Conservation (phyloP, 129 eudicot species). For the Centrapalus pauciflorus region DNA sequence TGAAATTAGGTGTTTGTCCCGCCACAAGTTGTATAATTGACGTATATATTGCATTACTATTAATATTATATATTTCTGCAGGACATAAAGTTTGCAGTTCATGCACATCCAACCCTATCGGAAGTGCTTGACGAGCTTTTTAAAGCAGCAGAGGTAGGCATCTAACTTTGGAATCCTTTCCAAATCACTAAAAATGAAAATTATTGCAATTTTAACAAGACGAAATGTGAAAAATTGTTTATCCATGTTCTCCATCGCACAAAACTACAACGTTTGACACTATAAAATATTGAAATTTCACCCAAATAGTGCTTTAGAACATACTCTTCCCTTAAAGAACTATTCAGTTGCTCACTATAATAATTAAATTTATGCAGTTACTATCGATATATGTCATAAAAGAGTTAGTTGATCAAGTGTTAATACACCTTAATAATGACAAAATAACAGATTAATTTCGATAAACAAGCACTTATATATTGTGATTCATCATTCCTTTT, state of each 20-base stretch:
- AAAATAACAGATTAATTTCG: neutral
- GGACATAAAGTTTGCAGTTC: conserved; percentile 91
- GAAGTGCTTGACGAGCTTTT: conserved; percentile 95
- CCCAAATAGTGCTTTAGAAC: neutral
- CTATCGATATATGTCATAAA: neutral
- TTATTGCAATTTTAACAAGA: neutral
- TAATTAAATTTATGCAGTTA: neutral
- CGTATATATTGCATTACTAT: neutral
- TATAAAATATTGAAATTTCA: neutral
- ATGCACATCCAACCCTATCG: conserved; percentile 97
- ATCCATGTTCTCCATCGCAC: neutral
- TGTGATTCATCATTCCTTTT: neutral
- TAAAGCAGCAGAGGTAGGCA: conserved; percentile 77
- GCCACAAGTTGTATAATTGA: too few species aligned
- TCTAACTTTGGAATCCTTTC: neutral
- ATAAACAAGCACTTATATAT: neutral
- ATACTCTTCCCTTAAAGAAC: neutral
- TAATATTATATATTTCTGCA: conserved; percentile 24
- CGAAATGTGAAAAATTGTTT: neutral
- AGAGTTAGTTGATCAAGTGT: neutral
- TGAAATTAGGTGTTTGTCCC: too few species aligned
- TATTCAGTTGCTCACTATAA: neutral
- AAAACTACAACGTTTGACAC: neutral
- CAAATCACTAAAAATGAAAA: neutral
- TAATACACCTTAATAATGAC: neutral